Evolutionary conservation across 345 rosid species (phyloP), one percentile per base, ranked within the genome.

Genomic region (Aquilaria malaccensis): DNA sequence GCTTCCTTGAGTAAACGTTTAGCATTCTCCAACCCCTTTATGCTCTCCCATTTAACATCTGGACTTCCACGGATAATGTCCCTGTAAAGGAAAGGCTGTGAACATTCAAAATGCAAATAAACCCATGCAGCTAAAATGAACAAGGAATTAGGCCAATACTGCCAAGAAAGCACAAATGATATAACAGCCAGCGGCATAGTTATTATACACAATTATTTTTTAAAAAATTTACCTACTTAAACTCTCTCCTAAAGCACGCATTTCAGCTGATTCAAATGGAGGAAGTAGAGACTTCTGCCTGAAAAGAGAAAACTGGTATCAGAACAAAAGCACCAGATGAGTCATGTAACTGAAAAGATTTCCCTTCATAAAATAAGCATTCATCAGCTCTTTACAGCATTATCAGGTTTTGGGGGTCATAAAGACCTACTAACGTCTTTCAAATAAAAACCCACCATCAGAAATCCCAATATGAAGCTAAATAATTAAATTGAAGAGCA

Each of bases 1-100:
- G 99, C 99, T 81, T 94, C 99, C 75, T 94, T 94, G 64, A 94
- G 89, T 67, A 94, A 73, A 63, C 75, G 83, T 61, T 94, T 94
- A 7, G 99, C 97, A 62, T 74, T 94, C 67, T 86, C 95, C 55
- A 94, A 64, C 32, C 97, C 99, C 64, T 94, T 90, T 56, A 94
- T 88, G 78, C 86, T 88, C 62, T 94, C 97, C 99, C 97, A 94
- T 61, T 78, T 89, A 60, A 94, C 85, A 81, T 94, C 88, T 48
- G 95, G 97, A 72, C 74, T 94, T 47, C 99, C 97, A 30, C 85
- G 96, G 52, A 94, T 84, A 49, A 94, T 94, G 71, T 94, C 99
- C 87, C 99, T 94, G 71, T 30, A 71, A 53, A 50, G 31, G 46
- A 32, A 9, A 55, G 13, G 58, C 30, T 30, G 10, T 65, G 15